phyloP scores from a whole-genome alignment of 305 asterid species.

The Fraxinus baroniana region DNA sequence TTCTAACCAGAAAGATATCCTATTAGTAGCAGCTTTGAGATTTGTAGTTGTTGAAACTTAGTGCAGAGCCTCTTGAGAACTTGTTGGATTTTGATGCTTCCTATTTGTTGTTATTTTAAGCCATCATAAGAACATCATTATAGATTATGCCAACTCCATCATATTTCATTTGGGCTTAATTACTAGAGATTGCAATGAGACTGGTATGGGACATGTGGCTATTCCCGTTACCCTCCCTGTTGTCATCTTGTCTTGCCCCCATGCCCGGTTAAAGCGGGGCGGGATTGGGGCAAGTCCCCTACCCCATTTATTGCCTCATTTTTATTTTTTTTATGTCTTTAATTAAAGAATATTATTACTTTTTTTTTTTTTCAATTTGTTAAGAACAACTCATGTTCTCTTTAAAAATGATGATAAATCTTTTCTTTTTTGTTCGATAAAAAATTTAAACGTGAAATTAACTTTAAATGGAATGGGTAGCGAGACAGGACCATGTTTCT shows the following conservation, averaged over 20 bases:
- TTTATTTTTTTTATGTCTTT: too few species aligned
- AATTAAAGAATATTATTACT: too few species aligned
- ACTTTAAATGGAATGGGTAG: background rate
- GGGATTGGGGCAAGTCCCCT: too few species aligned
- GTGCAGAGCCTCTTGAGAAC: background rate
- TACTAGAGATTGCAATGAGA: background rate
- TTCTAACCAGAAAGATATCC: background rate
- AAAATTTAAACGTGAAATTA: background rate
- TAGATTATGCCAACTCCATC: background rate
- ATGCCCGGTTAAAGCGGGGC: too few species aligned
- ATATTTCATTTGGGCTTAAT: background rate
- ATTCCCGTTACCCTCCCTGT: too few species aligned
- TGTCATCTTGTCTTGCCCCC: too few species aligned
- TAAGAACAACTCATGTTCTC: background rate
- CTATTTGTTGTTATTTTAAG: background rate
- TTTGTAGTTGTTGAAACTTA: background rate
- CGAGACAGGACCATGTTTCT: background rate
- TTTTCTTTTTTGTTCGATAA: too few species aligned
- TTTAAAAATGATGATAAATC: background rate
- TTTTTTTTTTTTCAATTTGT: background rate
- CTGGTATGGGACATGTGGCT: too few species aligned
- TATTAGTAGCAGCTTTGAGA: background rate
- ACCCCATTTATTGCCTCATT: too few species aligned
- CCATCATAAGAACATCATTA: background rate
- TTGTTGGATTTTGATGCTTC: background rate